These are phyloP conservation scores for Lentinus polychrous DNA, from an alignment of 1,284 basidiomycete species.

Conservation along the genomic window DNA sequence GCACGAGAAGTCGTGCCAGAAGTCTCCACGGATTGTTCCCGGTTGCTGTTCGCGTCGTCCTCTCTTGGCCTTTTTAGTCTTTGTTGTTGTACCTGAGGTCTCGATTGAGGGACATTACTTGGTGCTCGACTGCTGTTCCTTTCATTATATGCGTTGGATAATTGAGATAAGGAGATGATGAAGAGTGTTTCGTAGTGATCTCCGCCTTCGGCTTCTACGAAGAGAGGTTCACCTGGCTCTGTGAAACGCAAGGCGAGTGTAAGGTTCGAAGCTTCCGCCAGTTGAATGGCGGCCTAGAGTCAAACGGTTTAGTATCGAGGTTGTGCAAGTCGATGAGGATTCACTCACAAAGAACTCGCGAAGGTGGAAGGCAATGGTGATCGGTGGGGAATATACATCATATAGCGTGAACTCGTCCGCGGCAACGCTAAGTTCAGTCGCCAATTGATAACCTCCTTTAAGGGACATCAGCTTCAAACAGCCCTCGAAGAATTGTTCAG, in stretches of 20 bases:
- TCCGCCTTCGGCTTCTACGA: slow-evolving; percentile 55
- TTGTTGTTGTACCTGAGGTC: slow-evolving; percentile 1
- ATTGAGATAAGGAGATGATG: slow-evolving; percentile 67
- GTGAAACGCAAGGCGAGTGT: slow-evolving; percentile 69
- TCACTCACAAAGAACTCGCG: slow-evolving; percentile 69
- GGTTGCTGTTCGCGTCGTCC: slow-evolving; percentile 9
- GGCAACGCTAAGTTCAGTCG: slow-evolving; percentile 67
- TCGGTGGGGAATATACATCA: slow-evolving; percentile 51
- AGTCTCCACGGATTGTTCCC: too few relatives aligned
- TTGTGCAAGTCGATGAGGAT: neutral
- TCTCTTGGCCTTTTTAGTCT: slow-evolving; percentile 17
- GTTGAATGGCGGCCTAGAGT: slow-evolving; percentile 64
- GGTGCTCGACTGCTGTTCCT: slow-evolving; percentile 7
- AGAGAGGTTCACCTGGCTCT: slow-evolving; percentile 61
- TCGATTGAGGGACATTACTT: slow-evolving; percentile 5
- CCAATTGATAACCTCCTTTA: slow-evolving; percentile 51
- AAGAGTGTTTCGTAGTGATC: slow-evolving; percentile 59
- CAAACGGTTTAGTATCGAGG: slow-evolving; percentile 2
- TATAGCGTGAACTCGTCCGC: slow-evolving; percentile 74
- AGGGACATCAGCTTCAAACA: neutral
- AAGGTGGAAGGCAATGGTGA: slow-evolving; percentile 69
- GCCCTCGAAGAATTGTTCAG: neutral
- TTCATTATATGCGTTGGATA: slow-evolving; percentile 20
- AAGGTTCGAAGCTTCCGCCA: slow-evolving; percentile 61
- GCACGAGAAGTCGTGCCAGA: too few relatives aligned